Percentiles rank a stretch among this genome's conserved stretches.
These are phyloP conservation scores for Diplodia sapinea DNA, from an alignment of 2,329 filamentous ascomycete genomes.

Conservation along the genomic window DNA sequence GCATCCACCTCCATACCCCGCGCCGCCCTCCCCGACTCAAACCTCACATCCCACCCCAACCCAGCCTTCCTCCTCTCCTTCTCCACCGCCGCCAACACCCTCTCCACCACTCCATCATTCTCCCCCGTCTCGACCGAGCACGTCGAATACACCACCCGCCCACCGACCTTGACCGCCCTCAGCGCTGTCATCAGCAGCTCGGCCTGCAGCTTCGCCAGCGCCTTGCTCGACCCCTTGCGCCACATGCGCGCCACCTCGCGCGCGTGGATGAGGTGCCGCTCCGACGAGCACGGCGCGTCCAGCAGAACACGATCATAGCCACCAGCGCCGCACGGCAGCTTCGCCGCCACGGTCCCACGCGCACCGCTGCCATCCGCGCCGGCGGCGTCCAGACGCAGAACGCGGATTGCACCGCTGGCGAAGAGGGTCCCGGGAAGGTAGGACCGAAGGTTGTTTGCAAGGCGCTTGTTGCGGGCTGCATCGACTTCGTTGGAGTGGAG, in stretches of 20 bases:
- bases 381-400: conserved; percentile 37
- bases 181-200: conserved; percentile 33
- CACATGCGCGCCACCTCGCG: conserved; percentile 47
- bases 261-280: conserved; percentile 50
- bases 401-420: conserved; percentile 33
- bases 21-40: conserved; percentile 5
- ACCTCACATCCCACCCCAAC: conserved; percentile 38
- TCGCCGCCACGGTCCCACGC: conserved; percentile 28
- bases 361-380: not conserved
- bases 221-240: conserved; percentile 46
- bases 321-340: conserved; percentile 40
- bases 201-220: conserved; percentile 40
- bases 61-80: conserved; percentile 50
- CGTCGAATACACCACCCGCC: conserved; percentile 50
- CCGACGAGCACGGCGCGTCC: conserved; percentile 51
- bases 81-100: conserved; percentile 41
- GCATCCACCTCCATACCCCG: conserved; percentile 29
- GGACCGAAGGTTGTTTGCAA: conserved; percentile 37
- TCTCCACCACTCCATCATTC: conserved; percentile 51
- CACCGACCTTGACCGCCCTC: conserved; percentile 44
- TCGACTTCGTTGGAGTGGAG: conserved; percentile 50
- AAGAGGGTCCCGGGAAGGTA: conserved; percentile 38
- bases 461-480: conserved; percentile 41
- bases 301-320: conserved; percentile 51
- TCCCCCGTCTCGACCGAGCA: conserved; percentile 50